These are phyloP conservation scores for Anacardium occidentale DNA, from an alignment of 345 rosid species.

Conservation along the genomic window DNA sequence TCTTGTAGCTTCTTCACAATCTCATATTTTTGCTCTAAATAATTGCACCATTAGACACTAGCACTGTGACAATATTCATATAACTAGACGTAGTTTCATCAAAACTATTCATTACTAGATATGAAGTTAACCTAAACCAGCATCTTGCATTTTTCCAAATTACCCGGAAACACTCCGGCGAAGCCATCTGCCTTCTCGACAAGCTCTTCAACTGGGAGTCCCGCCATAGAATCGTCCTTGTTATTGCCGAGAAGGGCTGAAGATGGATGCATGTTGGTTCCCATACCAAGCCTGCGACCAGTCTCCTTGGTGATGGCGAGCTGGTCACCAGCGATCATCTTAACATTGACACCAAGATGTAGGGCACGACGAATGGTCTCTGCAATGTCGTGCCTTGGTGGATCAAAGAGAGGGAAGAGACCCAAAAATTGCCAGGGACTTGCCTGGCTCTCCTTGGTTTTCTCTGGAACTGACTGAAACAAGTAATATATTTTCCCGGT, in stretches of 20 bases:
- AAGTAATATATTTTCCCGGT: not conserved
- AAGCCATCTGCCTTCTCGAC: slow-evolving; percentile 96
- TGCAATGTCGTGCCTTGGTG: slow-evolving; percentile 96
- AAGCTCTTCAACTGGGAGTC: slow-evolving; percentile 71
- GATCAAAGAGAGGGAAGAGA: slow-evolving; percentile 90
- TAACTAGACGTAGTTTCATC: too few relatives aligned
- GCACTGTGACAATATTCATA: not conserved
- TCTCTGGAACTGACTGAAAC: slow-evolving; percentile 56
- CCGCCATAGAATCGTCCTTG: slow-evolving; percentile 49
- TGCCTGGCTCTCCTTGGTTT: slow-evolving; percentile 68
- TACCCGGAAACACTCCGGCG: slow-evolving; percentile 97
- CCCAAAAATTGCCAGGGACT: slow-evolving; percentile 87
- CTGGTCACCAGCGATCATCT: slow-evolving; percentile 97
- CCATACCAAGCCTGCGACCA: slow-evolving; percentile 97
- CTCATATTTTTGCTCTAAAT: slow-evolving; percentile 86
- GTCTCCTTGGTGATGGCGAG: slow-evolving; percentile 90
- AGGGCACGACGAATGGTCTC: slow-evolving; percentile 89
- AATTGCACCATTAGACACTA: slow-evolving; percentile 17
- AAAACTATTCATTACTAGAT: too few relatives aligned
- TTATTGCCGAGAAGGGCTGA: slow-evolving; percentile 77
- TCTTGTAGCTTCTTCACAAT: slow-evolving; percentile 85
- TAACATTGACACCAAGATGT: slow-evolving; percentile 81
- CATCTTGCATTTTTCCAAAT: not conserved
- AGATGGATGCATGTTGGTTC: slow-evolving; percentile 95
- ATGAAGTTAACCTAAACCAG: too few relatives aligned